These are phyloP conservation scores for Pholiota conissans DNA, from an alignment of 768 basidiomycete genomes.

Conservation along the genomic window DNA sequence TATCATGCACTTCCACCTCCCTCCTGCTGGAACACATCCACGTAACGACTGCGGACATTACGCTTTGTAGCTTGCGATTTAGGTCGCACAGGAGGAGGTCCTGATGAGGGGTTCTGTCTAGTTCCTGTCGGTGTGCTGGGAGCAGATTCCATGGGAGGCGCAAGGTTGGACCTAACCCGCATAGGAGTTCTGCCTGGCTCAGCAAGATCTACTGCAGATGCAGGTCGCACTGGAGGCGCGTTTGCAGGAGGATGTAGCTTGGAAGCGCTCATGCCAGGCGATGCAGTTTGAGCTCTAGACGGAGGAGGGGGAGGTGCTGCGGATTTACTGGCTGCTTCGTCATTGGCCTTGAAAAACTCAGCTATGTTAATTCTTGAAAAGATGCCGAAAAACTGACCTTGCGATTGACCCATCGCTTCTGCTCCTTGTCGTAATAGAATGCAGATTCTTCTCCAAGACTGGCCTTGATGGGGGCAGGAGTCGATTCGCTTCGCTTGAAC, in stretches of 20 bases:
- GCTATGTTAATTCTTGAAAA: not conserved
- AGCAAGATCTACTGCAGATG: conserved; percentile 64
- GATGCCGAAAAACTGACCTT: conserved; percentile 50
- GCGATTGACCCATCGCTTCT: conserved; percentile 95
- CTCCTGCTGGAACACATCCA: conserved; percentile 82
- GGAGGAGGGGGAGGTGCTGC: conserved; percentile 72
- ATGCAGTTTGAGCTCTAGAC: conserved; percentile 82
- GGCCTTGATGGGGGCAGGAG: conserved; percentile 79
- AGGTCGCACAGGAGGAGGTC: conserved; percentile 51
- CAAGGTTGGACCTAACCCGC: conserved; percentile 67
- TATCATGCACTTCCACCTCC: conserved; percentile 22
- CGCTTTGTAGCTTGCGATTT: conserved; percentile 71
- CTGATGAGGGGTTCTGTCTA: conserved; percentile 45
- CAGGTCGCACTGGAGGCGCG: conserved; percentile 51
- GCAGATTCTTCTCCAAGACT: conserved; percentile 89
- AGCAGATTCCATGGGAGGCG: conserved; percentile 50
- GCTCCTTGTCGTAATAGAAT: conserved; percentile 94
- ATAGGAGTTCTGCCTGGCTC: conserved; percentile 51
- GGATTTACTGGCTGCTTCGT: conserved; percentile 55
- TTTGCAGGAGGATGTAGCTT: conserved; percentile 19
- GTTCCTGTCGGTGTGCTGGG: conserved; percentile 48
- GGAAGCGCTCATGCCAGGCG: conserved; percentile 59
- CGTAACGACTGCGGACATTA: conserved; percentile 80
- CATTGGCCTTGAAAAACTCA: conserved; percentile 32
- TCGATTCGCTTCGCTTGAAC: conserved; percentile 68